Percentiles rank a stretch among this genome's conserved stretches.
Evolutionary conservation across 2,329 filamentous ascomycete genomes (phyloP).

Genomic region (Diplodia corticola): DNA sequence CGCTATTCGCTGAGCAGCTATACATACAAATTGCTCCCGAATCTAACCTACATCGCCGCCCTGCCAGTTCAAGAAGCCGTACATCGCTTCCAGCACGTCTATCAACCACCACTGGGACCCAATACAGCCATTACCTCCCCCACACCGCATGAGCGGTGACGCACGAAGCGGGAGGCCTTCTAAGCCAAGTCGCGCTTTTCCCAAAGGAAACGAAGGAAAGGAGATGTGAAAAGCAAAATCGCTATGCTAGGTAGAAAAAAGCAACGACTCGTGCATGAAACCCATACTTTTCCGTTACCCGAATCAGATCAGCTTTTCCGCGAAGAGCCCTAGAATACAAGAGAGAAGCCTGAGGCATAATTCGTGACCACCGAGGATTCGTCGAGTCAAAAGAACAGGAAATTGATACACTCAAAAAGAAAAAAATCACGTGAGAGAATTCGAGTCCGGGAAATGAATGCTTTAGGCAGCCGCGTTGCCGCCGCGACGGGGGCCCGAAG

Average conservation of each 20-base stretch:
- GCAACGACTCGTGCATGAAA: slow-evolving; percentile 22
- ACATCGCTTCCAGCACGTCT: slow-evolving; percentile 13
- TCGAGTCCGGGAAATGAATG: not conserved
- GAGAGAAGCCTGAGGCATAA: slow-evolving; percentile 24
- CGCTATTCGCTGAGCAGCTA: slow-evolving; percentile 5
- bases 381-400: slow-evolving; percentile 13
- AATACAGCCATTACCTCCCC: slow-evolving; percentile 18
- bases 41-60: slow-evolving; percentile 14
- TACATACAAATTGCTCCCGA: slow-evolving; percentile 15
- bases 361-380: slow-evolving; percentile 22
- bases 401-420: slow-evolving; percentile 13
- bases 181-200: slow-evolving; percentile 16
- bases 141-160: slow-evolving; percentile 1
- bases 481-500: slow-evolving; percentile 56
- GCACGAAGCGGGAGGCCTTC: not conserved
- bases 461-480: slow-evolving; percentile 38
- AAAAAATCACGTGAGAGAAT: slow-evolving; percentile 17
- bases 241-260: slow-evolving; percentile 24
- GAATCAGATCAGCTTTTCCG: slow-evolving; percentile 24
- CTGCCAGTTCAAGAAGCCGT: not conserved
- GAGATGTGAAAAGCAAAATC: slow-evolving; percentile 22
- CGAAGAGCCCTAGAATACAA: slow-evolving; percentile 24
- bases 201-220: slow-evolving; percentile 23
- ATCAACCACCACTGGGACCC: not conserved
- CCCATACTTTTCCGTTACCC: slow-evolving; percentile 24